Evolutionary conservation across 2,329 filamentous ascomycete species (phyloP).

Genomic region (Colletotrichum sp.): DNA sequence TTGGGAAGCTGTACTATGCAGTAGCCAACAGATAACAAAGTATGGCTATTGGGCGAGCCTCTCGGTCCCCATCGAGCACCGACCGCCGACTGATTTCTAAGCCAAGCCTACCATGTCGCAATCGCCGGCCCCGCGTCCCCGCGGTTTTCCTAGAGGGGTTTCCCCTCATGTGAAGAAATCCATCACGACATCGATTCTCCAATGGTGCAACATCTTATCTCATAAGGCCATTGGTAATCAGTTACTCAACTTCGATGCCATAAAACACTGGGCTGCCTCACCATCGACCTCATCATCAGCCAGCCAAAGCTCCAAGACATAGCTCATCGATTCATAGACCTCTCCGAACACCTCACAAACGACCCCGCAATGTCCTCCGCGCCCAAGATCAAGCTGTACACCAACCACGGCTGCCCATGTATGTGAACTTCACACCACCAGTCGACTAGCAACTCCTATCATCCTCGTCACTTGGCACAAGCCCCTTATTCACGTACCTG

Average conservation of each 20-base stretch:
- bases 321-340: no score
- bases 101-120: not conserved
- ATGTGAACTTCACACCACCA: constrained; percentile 15
- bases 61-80: not conserved
- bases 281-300: not conserved
- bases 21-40: not conserved
- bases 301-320: not conserved
- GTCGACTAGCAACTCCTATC: not conserved
- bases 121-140: not conserved
- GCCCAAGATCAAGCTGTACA: constrained; percentile 70
- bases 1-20: not conserved
- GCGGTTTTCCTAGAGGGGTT: not conserved
- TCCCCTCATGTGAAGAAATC: not conserved
- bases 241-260: not conserved
- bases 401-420: constrained; percentile 73
- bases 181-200: constrained; percentile 6
- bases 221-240: constrained; percentile 1
- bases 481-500: not conserved
- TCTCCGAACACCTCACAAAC: not conserved
- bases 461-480: not conserved
- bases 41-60: not conserved
- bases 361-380: constrained; percentile 18
- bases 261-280: not conserved
- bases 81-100: not conserved
- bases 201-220: not conserved